These are phyloP conservation scores for Xylariaceae sp. DNA, from an alignment of 2,329 filamentous ascomycete genomes.

Conservation along the genomic window DNA sequence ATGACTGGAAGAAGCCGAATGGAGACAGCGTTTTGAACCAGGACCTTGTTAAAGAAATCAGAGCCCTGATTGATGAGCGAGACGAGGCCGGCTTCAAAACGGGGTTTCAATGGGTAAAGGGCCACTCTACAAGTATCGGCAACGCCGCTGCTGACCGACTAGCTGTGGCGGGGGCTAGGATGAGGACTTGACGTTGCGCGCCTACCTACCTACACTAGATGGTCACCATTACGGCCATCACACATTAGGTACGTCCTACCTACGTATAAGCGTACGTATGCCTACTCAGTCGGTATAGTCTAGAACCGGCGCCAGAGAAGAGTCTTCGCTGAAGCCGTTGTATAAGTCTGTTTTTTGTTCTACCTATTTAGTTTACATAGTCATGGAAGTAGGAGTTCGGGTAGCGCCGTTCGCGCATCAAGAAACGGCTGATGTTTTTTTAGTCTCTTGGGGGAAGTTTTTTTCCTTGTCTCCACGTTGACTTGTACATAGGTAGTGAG, in stretches of 20 bases:
- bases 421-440: not conserved
- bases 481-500: not conserved
- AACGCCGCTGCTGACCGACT: constrained; percentile 77
- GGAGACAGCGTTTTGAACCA: constrained; percentile 77
- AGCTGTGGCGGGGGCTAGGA: constrained; percentile 59
- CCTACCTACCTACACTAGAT: not conserved
- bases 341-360: not conserved
- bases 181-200: not conserved
- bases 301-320: not conserved
- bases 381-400: too few species aligned
- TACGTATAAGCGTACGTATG: too few species aligned
- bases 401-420: not conserved
- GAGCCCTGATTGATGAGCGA: constrained; percentile 65
- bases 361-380: too few species aligned
- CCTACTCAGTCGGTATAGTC: not conserved
- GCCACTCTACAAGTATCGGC: constrained; percentile 65
- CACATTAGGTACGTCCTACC: not conserved
- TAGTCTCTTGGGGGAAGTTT: not conserved
- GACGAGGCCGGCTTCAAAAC: constrained; percentile 56
- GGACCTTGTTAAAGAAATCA: constrained; percentile 71
- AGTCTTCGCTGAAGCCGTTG: not conserved
- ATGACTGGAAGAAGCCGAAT: constrained; percentile 67
- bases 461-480: not conserved
- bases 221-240: not conserved
- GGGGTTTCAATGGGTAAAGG: constrained; percentile 83